Conservation (phyloP, 257 asterid species). For the Verbascum thapsus region DNA sequence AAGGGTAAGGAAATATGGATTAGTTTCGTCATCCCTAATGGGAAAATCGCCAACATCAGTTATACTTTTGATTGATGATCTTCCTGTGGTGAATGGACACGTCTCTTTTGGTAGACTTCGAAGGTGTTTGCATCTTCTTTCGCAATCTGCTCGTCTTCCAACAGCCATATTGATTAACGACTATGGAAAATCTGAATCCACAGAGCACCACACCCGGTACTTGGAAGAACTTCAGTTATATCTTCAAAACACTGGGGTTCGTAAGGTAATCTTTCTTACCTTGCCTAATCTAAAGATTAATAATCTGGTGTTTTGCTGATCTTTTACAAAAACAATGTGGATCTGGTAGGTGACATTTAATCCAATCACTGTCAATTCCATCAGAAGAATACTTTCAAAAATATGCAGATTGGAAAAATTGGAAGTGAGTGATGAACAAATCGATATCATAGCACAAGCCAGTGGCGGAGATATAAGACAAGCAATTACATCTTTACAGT, state of each 20-base stretch:
- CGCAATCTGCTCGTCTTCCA: constrained; percentile 73
- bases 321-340: constrained; percentile 16
- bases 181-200: constrained; percentile 63
- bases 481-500: constrained; percentile 86
- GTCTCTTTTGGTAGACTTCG: constrained; percentile 59
- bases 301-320: constrained; percentile 27
- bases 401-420: constrained; percentile 67
- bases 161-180: constrained; percentile 82
- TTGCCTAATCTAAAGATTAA: constrained; percentile 16
- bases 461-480: constrained; percentile 95
- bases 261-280: constrained; percentile 69
- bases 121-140: constrained; percentile 80
- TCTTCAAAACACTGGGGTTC: constrained; percentile 84
- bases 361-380: constrained; percentile 76
- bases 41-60: constrained; percentile 44
- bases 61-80: constrained; percentile 89
- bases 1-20: constrained; percentile 80
- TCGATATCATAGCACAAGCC: constrained; percentile 71
- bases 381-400: constrained; percentile 62
- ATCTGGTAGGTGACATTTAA: constrained; percentile 75
- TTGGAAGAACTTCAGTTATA: constrained; percentile 85
- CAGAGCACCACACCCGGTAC: constrained; percentile 60
- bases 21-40: constrained; percentile 53
- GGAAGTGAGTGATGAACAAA: constrained; percentile 62
- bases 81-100: constrained; percentile 82